phyloP scores from a whole-genome alignment of 371 early-diverging fungal genomes.

The Mortierella sp. region DNA sequence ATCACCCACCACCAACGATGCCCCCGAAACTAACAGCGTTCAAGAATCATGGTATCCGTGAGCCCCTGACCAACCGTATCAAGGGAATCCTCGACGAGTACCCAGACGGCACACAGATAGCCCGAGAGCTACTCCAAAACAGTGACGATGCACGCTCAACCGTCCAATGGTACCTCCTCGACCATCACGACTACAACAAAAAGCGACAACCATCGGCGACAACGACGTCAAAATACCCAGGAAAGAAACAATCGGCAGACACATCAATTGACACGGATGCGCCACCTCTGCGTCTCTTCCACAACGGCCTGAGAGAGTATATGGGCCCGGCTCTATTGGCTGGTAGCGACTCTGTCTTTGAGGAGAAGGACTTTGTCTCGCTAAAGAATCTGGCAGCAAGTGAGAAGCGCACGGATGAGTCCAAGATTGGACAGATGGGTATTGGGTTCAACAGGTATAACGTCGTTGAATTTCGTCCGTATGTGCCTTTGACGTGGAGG shows the following conservation, averaged over 20 bases:
- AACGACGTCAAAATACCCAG: no score
- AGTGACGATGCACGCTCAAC: slow-evolving; percentile 53
- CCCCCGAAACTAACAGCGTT: background rate
- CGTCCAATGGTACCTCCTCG: slow-evolving; percentile 52
- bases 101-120: slow-evolving; percentile 57
- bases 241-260: background rate
- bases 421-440: slow-evolving; percentile 40
- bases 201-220: no score
- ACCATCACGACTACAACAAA: slow-evolving; percentile 29
- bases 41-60: slow-evolving; percentile 12
- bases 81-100: slow-evolving; percentile 53
- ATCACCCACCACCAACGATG: no score
- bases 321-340: slow-evolving; percentile 48
- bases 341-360: slow-evolving; percentile 35
- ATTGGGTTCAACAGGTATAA: slow-evolving; percentile 32
- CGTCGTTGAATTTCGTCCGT: no score
- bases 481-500: no score
- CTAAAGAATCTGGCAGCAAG: slow-evolving; percentile 22
- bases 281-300: slow-evolving; percentile 15
- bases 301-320: slow-evolving; percentile 15
- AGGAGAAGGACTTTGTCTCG: slow-evolving; percentile 28
- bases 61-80: slow-evolving; percentile 47
- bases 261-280: no score
- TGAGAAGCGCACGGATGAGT: slow-evolving; percentile 19
- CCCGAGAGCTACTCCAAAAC: slow-evolving; percentile 56